Percentiles rank a stretch among this genome's conserved stretches.
phyloP scores from a whole-genome alignment of 2,329 filamentous ascomycete species.

The Neofusicoccum sp. region DNA sequence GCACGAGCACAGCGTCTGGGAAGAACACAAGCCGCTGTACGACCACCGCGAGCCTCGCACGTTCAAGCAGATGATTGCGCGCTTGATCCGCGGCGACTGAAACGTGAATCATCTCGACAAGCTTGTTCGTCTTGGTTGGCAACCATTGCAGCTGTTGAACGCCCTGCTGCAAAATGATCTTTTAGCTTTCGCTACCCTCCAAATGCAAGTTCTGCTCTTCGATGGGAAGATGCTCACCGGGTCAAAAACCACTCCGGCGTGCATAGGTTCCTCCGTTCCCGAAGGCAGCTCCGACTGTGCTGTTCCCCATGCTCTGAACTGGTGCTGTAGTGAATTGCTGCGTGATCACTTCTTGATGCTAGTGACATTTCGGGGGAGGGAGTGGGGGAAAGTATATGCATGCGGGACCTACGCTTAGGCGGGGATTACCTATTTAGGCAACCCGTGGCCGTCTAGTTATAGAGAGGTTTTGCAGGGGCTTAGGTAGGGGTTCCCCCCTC shows the following conservation, averaged over 20 bases:
- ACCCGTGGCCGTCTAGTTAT: too few species aligned
- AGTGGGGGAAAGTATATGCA: not conserved
- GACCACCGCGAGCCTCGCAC: slow-evolving; percentile 32
- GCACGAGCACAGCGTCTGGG: slow-evolving; percentile 37
- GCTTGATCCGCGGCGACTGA: slow-evolving; percentile 4
- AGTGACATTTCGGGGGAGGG: not conserved
- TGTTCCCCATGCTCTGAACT: not conserved
- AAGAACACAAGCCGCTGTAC: slow-evolving; percentile 41
- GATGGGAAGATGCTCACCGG: not conserved
- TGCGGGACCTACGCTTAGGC: too few species aligned
- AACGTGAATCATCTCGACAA: too few species aligned
- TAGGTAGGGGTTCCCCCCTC: too few species aligned
- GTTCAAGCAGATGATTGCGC: slow-evolving; percentile 27
- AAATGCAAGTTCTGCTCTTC: slow-evolving; percentile 9
- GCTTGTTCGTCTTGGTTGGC: too few species aligned
- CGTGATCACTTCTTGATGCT: too few species aligned
- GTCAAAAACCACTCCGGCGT: not conserved
- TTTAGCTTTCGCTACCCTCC: not conserved
- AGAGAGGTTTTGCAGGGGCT: too few species aligned
- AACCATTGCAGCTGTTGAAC: not conserved
- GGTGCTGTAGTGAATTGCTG: too few species aligned
- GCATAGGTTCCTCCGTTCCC: not conserved
- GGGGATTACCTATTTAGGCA: too few species aligned
- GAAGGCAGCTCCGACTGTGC: slow-evolving; percentile 8
- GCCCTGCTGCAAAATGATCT: not conserved